These are phyloP conservation scores for Magnolia changhungtana DNA, from an alignment of 164 flowering plant species.

Conservation along the genomic window DNA sequence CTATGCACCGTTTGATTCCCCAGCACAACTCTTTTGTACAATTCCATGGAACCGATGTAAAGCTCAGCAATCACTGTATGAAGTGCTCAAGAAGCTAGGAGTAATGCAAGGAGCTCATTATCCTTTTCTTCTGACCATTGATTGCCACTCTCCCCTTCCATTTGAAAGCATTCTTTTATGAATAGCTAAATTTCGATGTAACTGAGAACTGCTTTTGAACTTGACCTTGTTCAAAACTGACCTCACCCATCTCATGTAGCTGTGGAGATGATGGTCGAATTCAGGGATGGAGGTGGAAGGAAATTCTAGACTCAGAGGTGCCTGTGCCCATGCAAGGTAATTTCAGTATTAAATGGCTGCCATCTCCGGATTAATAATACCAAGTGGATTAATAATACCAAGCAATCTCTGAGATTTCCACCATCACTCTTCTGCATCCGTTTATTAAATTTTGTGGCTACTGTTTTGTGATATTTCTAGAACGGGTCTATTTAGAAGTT, in stretches of 20 bases:
- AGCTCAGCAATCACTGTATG: neutral
- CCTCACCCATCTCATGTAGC: slow-evolving; percentile 37
- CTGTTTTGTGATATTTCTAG: neutral
- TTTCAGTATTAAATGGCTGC: neutral
- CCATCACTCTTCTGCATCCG: neutral
- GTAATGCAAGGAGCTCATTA: neutral
- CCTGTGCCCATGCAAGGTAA: slow-evolving; percentile 49
- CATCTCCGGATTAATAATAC: neutral
- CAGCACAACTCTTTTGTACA: neutral
- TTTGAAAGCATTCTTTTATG: neutral
- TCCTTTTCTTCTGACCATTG: neutral
- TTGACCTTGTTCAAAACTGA: neutral
- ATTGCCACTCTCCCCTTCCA: neutral
- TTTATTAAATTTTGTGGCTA: neutral
- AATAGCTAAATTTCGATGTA: neutral
- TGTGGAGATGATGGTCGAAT: slow-evolving; percentile 99
- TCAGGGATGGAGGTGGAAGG: slow-evolving; percentile 92
- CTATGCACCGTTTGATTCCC: neutral
- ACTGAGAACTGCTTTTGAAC: too few species aligned
- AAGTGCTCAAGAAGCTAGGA: neutral
- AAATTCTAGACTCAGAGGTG: slow-evolving; percentile 37
- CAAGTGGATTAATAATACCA: neutral
- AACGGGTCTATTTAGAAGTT: neutral
- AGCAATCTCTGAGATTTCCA: neutral
- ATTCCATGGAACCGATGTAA: neutral